Base-by-base conservation (phyloP, 768 basidiomycete species). In the Cantharellus anzutake region DNA sequence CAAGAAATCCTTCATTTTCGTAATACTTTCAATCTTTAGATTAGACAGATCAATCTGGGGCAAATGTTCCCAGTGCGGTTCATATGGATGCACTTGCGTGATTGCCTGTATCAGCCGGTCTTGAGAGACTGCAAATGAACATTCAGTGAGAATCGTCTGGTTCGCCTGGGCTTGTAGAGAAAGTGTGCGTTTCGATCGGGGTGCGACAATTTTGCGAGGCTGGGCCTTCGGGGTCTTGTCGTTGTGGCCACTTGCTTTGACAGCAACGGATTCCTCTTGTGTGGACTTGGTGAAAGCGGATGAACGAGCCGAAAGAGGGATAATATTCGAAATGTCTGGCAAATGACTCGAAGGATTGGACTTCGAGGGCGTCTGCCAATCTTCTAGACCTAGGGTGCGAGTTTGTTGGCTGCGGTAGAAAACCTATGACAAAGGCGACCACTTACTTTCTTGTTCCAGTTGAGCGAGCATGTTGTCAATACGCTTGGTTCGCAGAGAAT, bases 61-160 rank as follows among this genome's bases (percentile, higher is more conserved):
- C 61, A 99, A 71, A 44, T 78, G 74, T 65, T 97, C 93, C 96
- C 96, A 99, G 67, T 88, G 77, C 34, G 93, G 91, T 67, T 92
- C 89, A 70, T 87, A 96, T 20, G 93, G 91, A 67, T 92, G 84
- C 7, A 92, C 81, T 66, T 97, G 92, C 50, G 93, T 97, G 67
- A 99, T 89, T 65, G 88, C 82, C 69, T 87, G 80, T 2, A 98
- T 84, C 3, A 99, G 78, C 51, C 80, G 79, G 68, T 97, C 94
- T 66, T 89, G 88, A n/a, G 91, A 79, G 51, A 97, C 82, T 14
- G 80, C 90, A 68, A 99, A 99, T 48, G 93, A 97, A 68, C 93
- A 97, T 68, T 98, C 93, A 5, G 94, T 98, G 63, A 98, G 74
- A 73, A 84, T 94, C 0, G 84, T 64, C 62, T 29, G 60, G 58